Evolutionary conservation across 805 yeast species (phyloP).

Genomic region (Torulaspora microellipsoides): DNA sequence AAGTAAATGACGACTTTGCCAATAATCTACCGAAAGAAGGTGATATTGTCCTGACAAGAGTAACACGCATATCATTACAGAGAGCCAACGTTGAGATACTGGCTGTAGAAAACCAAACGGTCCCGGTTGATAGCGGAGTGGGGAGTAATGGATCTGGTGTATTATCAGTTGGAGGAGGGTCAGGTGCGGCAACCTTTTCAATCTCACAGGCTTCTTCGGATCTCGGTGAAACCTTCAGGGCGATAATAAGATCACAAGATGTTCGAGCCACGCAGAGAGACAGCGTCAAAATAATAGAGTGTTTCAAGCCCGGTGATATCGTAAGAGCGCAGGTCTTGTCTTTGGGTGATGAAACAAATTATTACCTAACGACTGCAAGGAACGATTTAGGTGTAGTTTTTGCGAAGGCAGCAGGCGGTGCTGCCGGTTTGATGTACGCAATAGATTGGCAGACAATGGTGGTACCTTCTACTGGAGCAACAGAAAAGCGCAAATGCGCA

Average conservation of each 20-base stretch:
- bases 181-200: slow-evolving; percentile 45
- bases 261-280: slow-evolving; percentile 89
- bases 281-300: slow-evolving; percentile 67
- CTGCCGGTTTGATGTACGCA: slow-evolving; percentile 79
- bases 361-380: slow-evolving; percentile 82
- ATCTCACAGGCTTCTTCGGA: slow-evolving; percentile 53
- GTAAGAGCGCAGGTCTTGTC: slow-evolving; percentile 77
- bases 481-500: slow-evolving; percentile 86
- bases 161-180: slow-evolving; percentile 49
- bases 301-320: slow-evolving; percentile 89
- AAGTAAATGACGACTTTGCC: slow-evolving; percentile 31
- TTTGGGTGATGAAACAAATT: slow-evolving; percentile 89
- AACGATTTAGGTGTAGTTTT: slow-evolving; percentile 93
- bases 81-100: slow-evolving; percentile 78
- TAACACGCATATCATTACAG: slow-evolving; percentile 57
- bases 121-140: slow-evolving; percentile 57
- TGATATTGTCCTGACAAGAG: slow-evolving; percentile 73
- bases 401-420: slow-evolving; percentile 62
- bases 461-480: slow-evolving; percentile 64
- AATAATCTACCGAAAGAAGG: slow-evolving; percentile 74
- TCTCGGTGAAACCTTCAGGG: slow-evolving; percentile 84
- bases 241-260: slow-evolving; percentile 80
- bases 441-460: slow-evolving; percentile 96
- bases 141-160: slow-evolving; percentile 51
- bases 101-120: slow-evolving; percentile 58